Evolutionary conservation across 208 protist genomes (phyloP), one percentile per base, ranked within the genome.

Genomic region (Leishmania martiniquensis): DNA sequence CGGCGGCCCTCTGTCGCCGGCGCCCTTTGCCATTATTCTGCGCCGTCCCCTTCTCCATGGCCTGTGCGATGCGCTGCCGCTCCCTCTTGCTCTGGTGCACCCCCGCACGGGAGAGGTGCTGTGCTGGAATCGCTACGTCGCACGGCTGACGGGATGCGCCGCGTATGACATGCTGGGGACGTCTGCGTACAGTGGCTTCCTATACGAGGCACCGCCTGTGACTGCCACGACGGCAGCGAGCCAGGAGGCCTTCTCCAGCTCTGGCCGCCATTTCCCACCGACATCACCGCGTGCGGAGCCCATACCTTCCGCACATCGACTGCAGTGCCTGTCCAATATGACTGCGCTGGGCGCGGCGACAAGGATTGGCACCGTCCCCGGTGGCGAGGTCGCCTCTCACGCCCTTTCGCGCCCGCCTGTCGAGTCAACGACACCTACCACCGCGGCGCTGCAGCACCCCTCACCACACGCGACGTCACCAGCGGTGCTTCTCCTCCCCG

Each of bases 41-140:
- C 85, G 87, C 13, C 88, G 88, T 12, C 93, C 93, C 4, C 77
- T 84, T 10, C 76, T 95, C 42, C 91, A 97, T 80, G 87, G 82
- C 20, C 39, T 84, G 55, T 84, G 87, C 44, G 91, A 97, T 57
- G 80, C 82, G 37, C 80, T 92, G 62, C 89, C 89, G 65, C 71
- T 95, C 6, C 86, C 93, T 10, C 67, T 87, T 22, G 85, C 88
- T 29, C 73, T 97, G 13, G 84, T 95, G 6, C 88, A 96, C 76
- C 91, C 90, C 9, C 32, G 52, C 37, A 92, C 71, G 12, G 91
- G 91, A 10, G 62, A 78, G 68, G 75, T 95, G 69, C 76, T 96
- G 68, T 89, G 85, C 63, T 95, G 91, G 89, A 93, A 80, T 74
- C 68, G 22, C 9, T 77, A 74, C 59, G 88, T 87, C 17, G 86